Evolutionary conservation across 176 grass and related monocot genomes (phyloP).

Genomic region (Elymus sibiricus): DNA sequence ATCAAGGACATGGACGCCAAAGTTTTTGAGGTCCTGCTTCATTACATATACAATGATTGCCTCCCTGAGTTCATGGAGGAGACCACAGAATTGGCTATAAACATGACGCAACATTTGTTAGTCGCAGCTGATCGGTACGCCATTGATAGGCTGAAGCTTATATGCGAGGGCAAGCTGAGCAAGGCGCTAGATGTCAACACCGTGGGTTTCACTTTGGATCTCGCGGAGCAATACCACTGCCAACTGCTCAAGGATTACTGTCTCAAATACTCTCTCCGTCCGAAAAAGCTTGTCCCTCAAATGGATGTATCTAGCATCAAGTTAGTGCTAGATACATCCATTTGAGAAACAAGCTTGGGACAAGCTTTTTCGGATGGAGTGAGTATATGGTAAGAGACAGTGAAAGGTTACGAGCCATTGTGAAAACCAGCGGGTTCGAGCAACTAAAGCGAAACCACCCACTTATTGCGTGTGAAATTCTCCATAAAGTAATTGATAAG

Average conservation of each 20-base stretch:
- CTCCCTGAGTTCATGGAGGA: not conserved
- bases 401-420: not conserved
- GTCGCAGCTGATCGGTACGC: constrained; percentile 28
- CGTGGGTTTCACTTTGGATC: constrained; percentile 18
- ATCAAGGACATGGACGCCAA: not conserved
- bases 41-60: constrained; percentile 37
- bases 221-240: constrained; percentile 29
- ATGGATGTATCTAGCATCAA: no score
- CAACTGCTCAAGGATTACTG: not conserved
- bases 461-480: not conserved
- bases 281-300: no score
- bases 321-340: no score
- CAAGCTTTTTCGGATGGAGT: no score
- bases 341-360: no score
- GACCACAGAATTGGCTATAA: not conserved
- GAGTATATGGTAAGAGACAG: not conserved
- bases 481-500: not conserved
- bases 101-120: constrained; percentile 34
- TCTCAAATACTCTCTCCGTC: no score
- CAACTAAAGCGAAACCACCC: not conserved
- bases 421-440: not conserved
- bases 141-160: constrained; percentile 22
- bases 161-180: constrained; percentile 28
- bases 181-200: constrained; percentile 1
- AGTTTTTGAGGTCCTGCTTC: constrained; percentile 20